These are phyloP conservation scores for Penicillium hordei DNA, from an alignment of 2,329 filamentous ascomycete genomes.

Conservation along the genomic window DNA sequence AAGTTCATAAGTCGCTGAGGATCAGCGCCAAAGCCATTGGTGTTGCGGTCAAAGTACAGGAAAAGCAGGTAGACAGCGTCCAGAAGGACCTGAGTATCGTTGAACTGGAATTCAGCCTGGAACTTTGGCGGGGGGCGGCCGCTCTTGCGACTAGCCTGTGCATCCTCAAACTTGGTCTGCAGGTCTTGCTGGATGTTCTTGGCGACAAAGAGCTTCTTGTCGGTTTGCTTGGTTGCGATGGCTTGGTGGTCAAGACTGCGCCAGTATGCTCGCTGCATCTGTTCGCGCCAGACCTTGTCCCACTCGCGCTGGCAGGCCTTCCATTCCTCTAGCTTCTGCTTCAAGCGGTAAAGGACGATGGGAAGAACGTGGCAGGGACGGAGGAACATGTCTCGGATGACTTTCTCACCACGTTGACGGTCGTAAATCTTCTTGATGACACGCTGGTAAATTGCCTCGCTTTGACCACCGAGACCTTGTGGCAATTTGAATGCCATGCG, in stretches of 20 bases:
- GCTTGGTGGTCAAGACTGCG: conserved; percentile 97
- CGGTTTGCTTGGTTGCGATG: conserved; percentile 79
- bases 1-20: conserved; percentile 73
- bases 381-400: conserved; percentile 82
- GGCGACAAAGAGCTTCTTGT: conserved; percentile 87
- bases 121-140: conserved; percentile 62
- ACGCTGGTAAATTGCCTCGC: conserved; percentile 93
- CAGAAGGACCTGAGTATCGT: conserved; percentile 65
- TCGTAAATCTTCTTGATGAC: conserved; percentile 98
- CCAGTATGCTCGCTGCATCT: conserved; percentile 92
- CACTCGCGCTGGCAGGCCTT: conserved; percentile 94
- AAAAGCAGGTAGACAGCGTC: conserved; percentile 52
- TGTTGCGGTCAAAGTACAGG: conserved; percentile 49
- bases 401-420: conserved; percentile 74
- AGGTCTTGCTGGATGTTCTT: conserved; percentile 90
- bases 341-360: conserved; percentile 81
- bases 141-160: conserved; percentile 68
- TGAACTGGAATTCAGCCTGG: conserved; percentile 75
- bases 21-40: conserved; percentile 57
- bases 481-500: conserved; percentile 75
- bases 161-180: conserved; percentile 89
- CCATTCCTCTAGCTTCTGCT: conserved; percentile 97
- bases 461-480: conserved; percentile 82
- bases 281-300: conserved; percentile 98
- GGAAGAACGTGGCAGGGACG: conserved; percentile 85